A percentile compares a stretch with the other conserved stretches of the same genome.
These are phyloP conservation scores for Nitzschia sp. DNA, from an alignment of 108 stramenopile species.

Conservation along the genomic window DNA sequence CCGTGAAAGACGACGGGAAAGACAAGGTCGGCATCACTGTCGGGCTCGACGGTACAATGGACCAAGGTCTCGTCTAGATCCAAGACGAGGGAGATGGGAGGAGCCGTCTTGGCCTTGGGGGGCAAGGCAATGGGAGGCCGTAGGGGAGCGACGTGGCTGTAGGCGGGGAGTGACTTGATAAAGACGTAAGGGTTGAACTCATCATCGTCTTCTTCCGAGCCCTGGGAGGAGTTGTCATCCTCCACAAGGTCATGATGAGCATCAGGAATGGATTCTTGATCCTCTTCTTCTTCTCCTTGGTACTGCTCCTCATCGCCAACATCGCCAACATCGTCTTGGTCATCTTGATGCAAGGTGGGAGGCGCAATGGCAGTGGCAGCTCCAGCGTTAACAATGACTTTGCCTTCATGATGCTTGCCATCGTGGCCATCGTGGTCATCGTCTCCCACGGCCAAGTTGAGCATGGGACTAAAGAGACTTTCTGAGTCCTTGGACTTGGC, in stretches of 20 bases:
- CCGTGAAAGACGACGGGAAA: constrained; percentile 93
- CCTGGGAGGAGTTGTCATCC: constrained; percentile 32
- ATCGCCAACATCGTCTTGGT: constrained; percentile 10
- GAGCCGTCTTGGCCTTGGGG: constrained; percentile 41
- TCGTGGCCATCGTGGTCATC: constrained; percentile 20
- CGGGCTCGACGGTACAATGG: constrained; percentile 92
- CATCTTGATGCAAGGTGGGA: constrained; percentile 1
- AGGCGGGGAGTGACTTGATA: constrained; percentile 88
- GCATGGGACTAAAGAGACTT: constrained; percentile 76
- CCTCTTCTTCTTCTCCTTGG: background rate
- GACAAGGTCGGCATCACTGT: constrained; percentile 81
- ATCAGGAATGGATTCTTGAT: constrained; percentile 13
- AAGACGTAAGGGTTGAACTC: constrained; percentile 97
- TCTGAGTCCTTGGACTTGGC: constrained; percentile 26
- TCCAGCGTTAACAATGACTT: too few species aligned
- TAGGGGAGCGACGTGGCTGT: constrained; percentile 46
- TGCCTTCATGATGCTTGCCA: constrained; percentile 9
- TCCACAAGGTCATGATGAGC: constrained; percentile 20
- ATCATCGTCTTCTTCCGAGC: constrained; percentile 68
- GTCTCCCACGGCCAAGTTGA: constrained; percentile 46
- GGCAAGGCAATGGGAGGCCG: constrained; percentile 57
- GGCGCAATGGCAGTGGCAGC: too few species aligned
- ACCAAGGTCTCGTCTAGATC: constrained; percentile 98
- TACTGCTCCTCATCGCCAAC: background rate
- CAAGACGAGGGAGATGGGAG: constrained; percentile 79